These are phyloP conservation scores for Venturia pyrina DNA, from an alignment of 2,329 filamentous ascomycete genomes.

Conservation along the genomic window DNA sequence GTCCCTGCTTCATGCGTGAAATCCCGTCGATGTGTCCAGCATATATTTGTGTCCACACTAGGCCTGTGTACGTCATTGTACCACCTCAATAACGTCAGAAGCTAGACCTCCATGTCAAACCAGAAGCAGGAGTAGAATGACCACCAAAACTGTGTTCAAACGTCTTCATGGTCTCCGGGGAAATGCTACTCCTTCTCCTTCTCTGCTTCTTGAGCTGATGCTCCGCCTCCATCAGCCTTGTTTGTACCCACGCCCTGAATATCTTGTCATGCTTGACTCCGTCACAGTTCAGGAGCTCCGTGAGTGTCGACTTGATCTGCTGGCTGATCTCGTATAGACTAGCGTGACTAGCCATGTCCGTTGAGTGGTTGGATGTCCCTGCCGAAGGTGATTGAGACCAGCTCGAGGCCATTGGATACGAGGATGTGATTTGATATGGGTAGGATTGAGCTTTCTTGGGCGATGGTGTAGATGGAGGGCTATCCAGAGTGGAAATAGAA, in stretches of 20 bases:
- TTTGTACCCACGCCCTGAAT: slow-evolving; percentile 41
- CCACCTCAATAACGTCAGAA: slow-evolving; percentile 1
- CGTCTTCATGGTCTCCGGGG: slow-evolving; percentile 6
- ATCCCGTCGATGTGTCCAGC: too few species aligned
- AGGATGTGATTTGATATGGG: slow-evolving; percentile 15
- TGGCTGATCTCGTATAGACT: slow-evolving; percentile 40
- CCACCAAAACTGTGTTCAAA: neutral
- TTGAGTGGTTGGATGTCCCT: slow-evolving; percentile 16
- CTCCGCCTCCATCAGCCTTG: slow-evolving; percentile 43
- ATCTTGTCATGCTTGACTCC: slow-evolving; percentile 34
- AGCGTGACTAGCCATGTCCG: slow-evolving; percentile 26
- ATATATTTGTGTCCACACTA: neutral
- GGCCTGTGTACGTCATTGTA: neutral
- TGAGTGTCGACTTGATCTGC: slow-evolving; percentile 44
- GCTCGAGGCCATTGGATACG: slow-evolving; percentile 19
- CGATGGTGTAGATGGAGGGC: neutral
- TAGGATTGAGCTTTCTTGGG: neutral
- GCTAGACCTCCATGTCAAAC: neutral
- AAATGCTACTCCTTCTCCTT: slow-evolving; percentile 20
- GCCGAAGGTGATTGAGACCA: slow-evolving; percentile 16
- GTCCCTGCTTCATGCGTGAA: too few species aligned
- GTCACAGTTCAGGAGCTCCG: slow-evolving; percentile 44
- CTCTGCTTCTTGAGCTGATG: slow-evolving; percentile 36
- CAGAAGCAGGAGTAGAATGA: neutral
- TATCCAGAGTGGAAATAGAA: neutral